Conservation (phyloP, 1,139 yeast genomes). For the Suzukiozyma palmioleophila region DNA sequence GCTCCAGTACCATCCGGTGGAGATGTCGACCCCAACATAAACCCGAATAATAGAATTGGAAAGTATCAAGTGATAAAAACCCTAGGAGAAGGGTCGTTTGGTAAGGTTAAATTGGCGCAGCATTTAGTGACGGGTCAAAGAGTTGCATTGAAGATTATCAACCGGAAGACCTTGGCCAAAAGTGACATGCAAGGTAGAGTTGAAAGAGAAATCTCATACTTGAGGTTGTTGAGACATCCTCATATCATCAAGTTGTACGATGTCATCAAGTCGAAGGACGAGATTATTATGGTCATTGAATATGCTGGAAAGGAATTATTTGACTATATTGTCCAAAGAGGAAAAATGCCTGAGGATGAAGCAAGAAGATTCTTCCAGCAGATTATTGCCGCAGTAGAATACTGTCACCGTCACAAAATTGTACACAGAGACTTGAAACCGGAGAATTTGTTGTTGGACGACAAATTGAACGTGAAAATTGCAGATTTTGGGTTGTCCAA, state of each 20-base stretch:
- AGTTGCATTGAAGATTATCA: slow-evolving; percentile 92
- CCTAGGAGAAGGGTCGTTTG: slow-evolving; percentile 95
- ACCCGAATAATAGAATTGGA: slow-evolving; percentile 62
- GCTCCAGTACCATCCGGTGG: slow-evolving; percentile 1
- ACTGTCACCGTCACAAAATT: slow-evolving; percentile 96
- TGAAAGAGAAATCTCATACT: slow-evolving; percentile 89
- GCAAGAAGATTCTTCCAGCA: slow-evolving; percentile 96
- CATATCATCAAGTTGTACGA: slow-evolving; percentile 95
- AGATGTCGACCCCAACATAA: slow-evolving; percentile 25
- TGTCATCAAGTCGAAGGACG: slow-evolving; percentile 93
- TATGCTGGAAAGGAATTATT: slow-evolving; percentile 94
- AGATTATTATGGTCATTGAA: slow-evolving; percentile 96
- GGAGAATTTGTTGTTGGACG: slow-evolving; percentile 86
- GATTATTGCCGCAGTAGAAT: slow-evolving; percentile 95
- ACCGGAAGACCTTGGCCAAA: slow-evolving; percentile 88
- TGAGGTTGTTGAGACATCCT: slow-evolving; percentile 87
- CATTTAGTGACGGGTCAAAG: slow-evolving; percentile 89
- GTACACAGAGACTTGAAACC: slow-evolving; percentile 97
- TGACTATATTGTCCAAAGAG: slow-evolving; percentile 93
- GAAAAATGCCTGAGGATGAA: slow-evolving; percentile 91
- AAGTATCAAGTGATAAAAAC: slow-evolving; percentile 93
- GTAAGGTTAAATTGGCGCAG: slow-evolving; percentile 93
- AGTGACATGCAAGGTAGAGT: slow-evolving; percentile 97
- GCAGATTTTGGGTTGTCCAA: slow-evolving; percentile 96
- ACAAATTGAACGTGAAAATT: slow-evolving; percentile 86